Percentiles rank a stretch among this genome's conserved stretches.
These are phyloP conservation scores for Xylariaceae sp. DNA, from an alignment of 2,329 filamentous ascomycete genomes.

Conservation along the genomic window DNA sequence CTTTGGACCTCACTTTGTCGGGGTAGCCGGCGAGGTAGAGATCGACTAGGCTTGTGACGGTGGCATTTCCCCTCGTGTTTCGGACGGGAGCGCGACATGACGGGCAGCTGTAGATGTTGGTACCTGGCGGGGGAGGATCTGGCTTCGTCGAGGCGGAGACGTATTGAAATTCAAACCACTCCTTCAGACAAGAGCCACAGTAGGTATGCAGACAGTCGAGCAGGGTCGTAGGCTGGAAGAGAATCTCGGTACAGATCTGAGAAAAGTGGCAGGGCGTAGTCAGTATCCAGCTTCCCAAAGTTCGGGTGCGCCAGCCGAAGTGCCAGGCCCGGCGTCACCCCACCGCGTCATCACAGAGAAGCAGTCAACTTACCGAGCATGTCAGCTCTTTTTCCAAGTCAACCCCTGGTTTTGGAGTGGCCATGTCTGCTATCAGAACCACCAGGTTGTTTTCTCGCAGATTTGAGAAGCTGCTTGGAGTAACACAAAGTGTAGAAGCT, in stretches of 20 bases:
- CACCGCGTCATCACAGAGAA: neutral
- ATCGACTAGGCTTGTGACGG: constrained; percentile 83
- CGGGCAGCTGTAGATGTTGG: constrained; percentile 76
- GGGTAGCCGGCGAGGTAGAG: constrained; percentile 84
- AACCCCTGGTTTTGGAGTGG: constrained; percentile 49
- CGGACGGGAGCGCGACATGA: constrained; percentile 85
- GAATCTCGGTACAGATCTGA: constrained; percentile 93
- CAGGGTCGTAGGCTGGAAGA: constrained; percentile 86
- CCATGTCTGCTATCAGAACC: constrained; percentile 39
- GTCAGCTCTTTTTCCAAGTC: constrained; percentile 92
- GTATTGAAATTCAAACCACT: constrained; percentile 89
- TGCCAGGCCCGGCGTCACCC: too few species aligned
- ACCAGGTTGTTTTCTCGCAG: too few species aligned
- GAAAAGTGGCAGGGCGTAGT: constrained; percentile 12
- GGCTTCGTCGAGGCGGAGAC: constrained; percentile 52
- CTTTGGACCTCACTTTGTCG: constrained; percentile 63
- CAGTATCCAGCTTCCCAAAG: constrained; percentile 4
- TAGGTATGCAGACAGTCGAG: constrained; percentile 95
- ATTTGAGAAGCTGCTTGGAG: too few species aligned
- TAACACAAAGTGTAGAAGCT: too few species aligned
- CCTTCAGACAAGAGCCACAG: constrained; percentile 90
- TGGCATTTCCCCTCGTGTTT: constrained; percentile 85
- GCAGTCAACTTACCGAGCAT: constrained; percentile 73
- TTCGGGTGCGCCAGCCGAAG: too few species aligned
- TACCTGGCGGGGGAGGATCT: constrained; percentile 46